Conservation (phyloP, 2,329 filamentous ascomycete genomes). For the Trichophyton mentagrophytes region DNA sequence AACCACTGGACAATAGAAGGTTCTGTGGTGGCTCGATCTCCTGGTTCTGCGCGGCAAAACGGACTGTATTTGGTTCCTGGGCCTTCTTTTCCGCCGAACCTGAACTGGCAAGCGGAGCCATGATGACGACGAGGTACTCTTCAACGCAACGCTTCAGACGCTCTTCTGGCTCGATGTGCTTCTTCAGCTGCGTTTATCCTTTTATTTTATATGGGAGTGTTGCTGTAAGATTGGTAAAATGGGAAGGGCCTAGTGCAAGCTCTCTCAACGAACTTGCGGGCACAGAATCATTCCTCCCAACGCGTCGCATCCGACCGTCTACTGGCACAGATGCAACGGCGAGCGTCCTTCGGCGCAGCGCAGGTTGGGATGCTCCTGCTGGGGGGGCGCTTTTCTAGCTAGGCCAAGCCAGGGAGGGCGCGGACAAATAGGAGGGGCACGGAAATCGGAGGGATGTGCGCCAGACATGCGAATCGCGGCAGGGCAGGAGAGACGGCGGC, state of each 20-base stretch:
- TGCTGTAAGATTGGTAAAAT: background rate
- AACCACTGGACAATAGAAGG: constrained; percentile 19
- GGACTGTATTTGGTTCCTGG: constrained; percentile 40
- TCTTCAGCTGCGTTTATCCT: background rate
- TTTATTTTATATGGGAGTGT: background rate
- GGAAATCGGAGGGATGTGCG: background rate
- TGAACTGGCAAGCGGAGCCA: constrained; percentile 5
- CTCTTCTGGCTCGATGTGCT: background rate
- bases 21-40: constrained; percentile 48
- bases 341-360: background rate
- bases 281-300: background rate
- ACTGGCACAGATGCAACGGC: background rate
- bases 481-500: background rate
- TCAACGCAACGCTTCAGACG: background rate
- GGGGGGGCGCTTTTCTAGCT: background rate
- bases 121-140: background rate
- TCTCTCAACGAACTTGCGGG: background rate
- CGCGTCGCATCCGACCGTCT: background rate
- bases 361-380: background rate
- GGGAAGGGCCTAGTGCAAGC: background rate
- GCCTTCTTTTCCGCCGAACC: background rate
- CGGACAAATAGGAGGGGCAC: constrained; percentile 2
- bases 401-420: background rate
- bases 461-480: background rate
- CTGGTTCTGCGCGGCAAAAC: constrained; percentile 58